Conservation (phyloP, 176 grass and related monocot species). For the Ensete ventricosum region DNA sequence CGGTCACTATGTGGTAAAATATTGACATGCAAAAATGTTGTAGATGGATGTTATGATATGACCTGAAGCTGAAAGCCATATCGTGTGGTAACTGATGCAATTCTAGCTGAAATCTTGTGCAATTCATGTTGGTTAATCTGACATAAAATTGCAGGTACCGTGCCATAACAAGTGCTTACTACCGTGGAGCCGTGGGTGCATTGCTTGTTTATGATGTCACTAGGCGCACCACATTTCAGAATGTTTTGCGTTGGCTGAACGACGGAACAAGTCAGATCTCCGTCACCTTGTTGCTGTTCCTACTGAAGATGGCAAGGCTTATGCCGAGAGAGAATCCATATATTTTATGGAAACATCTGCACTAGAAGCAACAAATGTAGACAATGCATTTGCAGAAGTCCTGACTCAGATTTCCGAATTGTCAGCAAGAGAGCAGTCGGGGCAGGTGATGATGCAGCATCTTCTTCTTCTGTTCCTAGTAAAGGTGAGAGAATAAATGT, state of each 20-base stretch:
- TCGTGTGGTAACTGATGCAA: neutral
- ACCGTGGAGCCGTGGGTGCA: slow-evolving; percentile 72
- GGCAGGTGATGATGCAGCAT: slow-evolving; percentile 41
- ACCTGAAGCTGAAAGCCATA: neutral
- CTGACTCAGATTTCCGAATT: slow-evolving; percentile 70
- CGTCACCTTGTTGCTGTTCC: slow-evolving; percentile 66
- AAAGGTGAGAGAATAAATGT: slow-evolving; percentile 79
- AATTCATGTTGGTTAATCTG: neutral
- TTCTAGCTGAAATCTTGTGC: neutral
- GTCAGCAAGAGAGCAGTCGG: slow-evolving; percentile 69
- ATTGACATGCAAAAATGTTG: no score
- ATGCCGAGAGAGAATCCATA: slow-evolving; percentile 66
- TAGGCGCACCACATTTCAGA: slow-evolving; percentile 66
- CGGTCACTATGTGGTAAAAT: no score
- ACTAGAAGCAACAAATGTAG: slow-evolving; percentile 74
- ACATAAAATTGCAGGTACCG: slow-evolving; percentile 50
- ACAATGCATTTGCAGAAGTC: slow-evolving; percentile 71
- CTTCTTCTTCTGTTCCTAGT: slow-evolving; percentile 43
- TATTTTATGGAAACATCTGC: slow-evolving; percentile 96
- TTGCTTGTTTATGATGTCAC: slow-evolving; percentile 84
- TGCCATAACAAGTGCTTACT: slow-evolving; percentile 91
- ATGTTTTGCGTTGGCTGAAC: slow-evolving; percentile 72
- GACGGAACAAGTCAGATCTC: slow-evolving; percentile 91
- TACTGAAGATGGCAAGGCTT: slow-evolving; percentile 59
- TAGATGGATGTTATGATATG: neutral